Base-by-base conservation (phyloP, 2,329 filamentous ascomycete genomes). In the Fusarium xyrophilum region DNA sequence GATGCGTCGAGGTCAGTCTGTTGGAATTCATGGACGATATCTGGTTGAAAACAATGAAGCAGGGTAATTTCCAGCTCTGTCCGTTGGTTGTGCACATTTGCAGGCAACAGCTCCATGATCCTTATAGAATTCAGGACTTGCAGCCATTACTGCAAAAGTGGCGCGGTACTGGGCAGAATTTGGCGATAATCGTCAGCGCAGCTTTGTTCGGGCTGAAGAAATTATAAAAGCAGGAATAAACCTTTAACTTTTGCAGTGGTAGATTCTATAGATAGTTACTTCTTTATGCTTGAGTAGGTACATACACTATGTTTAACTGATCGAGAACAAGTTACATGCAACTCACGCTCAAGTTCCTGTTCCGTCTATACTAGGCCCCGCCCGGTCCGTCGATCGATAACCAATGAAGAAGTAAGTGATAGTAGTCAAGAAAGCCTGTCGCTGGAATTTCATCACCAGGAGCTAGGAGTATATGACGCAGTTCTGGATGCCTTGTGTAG, bases 1-100 rank as follows among this genome's bases (percentile, higher is more conserved):
- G 0, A 33, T 0, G 11, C 2, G 12, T 14, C 9, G 21, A 19
- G 25, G 3, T 25, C 8, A 19, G 8, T 25, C 2, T 14, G 6
- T 13, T 19, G 15, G 0, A 3, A 14, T 19, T 10, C 3, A 32
- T 14, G 15, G 6, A 33, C 21, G 19, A 23, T n/a, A 23, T 23
- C 7, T 5, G 8, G 7, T 1, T 9, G 28, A 6, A 33, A 25
- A 14, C 2, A 3, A 23, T 14, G 15, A 21, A 48, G 44, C 44
- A 28, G 44, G 44, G 44, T 48, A 48, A 25, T 13, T 33, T 47
- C 25, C 44, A 33, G 44, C 15, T 48, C 15, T 25, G 17, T 23
- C 30, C 33, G 28, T 48, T 48, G 30, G 21, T 25, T 48, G 0
- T 33, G 46, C 30, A 48, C 46, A 25, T 48, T 25, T 4, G 15